Conservation (phyloP, 2,329 filamentous ascomycete species). For the Claviceps purpurea region DNA sequence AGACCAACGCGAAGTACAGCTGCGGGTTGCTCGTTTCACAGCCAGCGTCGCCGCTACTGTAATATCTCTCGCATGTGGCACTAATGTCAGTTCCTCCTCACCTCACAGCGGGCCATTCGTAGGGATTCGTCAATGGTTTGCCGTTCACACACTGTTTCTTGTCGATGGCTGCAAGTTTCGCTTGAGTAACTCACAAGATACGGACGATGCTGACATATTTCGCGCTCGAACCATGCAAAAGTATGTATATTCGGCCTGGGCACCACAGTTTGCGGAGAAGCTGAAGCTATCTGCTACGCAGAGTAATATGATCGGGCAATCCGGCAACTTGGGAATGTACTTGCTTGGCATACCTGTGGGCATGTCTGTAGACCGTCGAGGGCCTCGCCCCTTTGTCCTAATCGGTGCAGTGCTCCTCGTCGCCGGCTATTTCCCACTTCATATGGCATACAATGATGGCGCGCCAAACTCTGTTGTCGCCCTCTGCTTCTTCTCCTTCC, state of each 20-base stretch:
- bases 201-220: not conserved
- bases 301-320: slow-evolving; percentile 79
- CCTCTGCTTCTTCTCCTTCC: slow-evolving; percentile 71
- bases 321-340: slow-evolving; percentile 90
- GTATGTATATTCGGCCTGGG: slow-evolving; percentile 99
- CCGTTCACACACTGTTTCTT: no score
- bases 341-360: slow-evolving; percentile 79
- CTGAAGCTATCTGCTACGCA: slow-evolving; percentile 83
- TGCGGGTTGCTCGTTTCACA: slow-evolving; percentile 55
- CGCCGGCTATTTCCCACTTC: slow-evolving; percentile 75
- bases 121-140: not conserved
- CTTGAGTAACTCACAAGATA: not conserved
- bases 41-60: slow-evolving; percentile 75
- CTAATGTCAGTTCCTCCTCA: slow-evolving; percentile 52
- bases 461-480: slow-evolving; percentile 45
- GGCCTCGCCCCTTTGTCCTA: slow-evolving; percentile 66
- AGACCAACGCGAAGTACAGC: slow-evolving; percentile 17
- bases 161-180: no score
- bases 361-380: slow-evolving; percentile 70
- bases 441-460: slow-evolving; percentile 54
- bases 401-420: slow-evolving; percentile 60
- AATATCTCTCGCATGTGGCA: slow-evolving; percentile 81
- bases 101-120: not conserved
- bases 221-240: slow-evolving; percentile 23
- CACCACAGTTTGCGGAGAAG: slow-evolving; percentile 81